phyloP scores from a whole-genome alignment of 495 filamentous ascomycete species.

The Zalerion maritima region DNA sequence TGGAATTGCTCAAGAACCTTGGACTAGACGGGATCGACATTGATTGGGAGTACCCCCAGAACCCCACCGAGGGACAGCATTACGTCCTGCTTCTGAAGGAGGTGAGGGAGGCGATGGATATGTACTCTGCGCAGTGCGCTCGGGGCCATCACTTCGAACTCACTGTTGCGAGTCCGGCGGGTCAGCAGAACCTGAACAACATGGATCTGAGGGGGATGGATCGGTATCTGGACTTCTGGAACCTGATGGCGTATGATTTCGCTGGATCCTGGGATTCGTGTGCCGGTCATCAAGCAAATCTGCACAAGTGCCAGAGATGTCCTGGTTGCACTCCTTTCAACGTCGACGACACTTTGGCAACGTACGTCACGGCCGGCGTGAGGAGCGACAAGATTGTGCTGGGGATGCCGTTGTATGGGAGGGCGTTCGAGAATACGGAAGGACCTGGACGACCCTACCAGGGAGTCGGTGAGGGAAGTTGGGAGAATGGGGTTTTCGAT shows the following conservation, averaged over 20 bases:
- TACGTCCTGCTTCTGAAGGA: constrained; percentile 58
- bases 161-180: constrained; percentile 58
- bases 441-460: constrained; percentile 54
- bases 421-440: constrained; percentile 64
- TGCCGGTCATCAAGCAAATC: constrained; percentile 72
- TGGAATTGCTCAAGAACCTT: constrained; percentile 51
- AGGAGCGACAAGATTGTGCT: constrained; percentile 57
- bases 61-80: constrained; percentile 49
- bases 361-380: constrained; percentile 55
- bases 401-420: constrained; percentile 86
- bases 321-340: constrained; percentile 58
- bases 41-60: constrained; percentile 48
- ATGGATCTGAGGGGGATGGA: constrained; percentile 65
- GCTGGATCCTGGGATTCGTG: constrained; percentile 61
- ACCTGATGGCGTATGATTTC: constrained; percentile 79
- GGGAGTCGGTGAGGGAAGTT: constrained; percentile 63
- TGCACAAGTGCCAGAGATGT: constrained; percentile 41
- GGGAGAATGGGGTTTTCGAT: constrained; percentile 83
- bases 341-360: constrained; percentile 48
- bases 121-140: constrained; percentile 31
- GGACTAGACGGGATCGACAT: constrained; percentile 46
- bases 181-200: constrained; percentile 59
- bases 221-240: constrained; percentile 78
- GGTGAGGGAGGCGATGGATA: constrained; percentile 49
- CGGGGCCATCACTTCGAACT: constrained; percentile 54